These are phyloP conservation scores for Astragalus glycyphyllos DNA, from an alignment of 306 rosid species.

Conservation along the genomic window DNA sequence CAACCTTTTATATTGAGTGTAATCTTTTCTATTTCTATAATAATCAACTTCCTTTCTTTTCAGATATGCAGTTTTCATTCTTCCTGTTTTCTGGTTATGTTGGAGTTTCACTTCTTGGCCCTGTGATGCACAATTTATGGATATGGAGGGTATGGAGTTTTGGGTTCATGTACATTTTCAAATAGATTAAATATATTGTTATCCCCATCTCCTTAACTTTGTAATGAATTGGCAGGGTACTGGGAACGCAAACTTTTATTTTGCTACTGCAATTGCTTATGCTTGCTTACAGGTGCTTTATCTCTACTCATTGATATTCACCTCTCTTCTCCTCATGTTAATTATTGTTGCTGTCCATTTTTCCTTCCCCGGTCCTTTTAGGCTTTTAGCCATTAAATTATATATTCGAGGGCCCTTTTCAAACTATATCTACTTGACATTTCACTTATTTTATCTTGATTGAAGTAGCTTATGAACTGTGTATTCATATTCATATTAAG, in stretches of 20 bases:
- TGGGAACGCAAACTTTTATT: constrained; percentile 95
- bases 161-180: constrained; percentile 40
- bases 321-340: constrained; percentile 20
- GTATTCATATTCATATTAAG: constrained; percentile 4
- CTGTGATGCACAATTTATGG: constrained; percentile 99
- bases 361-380: constrained; percentile 1
- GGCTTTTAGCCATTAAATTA: constrained; percentile 21
- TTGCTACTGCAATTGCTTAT: constrained; percentile 88
- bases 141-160: constrained; percentile 88
- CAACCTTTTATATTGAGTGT: constrained; percentile 5
- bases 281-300: constrained; percentile 79
- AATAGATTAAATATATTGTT: constrained; percentile 33
- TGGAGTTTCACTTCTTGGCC: constrained; percentile 93
- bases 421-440: constrained; percentile 14
- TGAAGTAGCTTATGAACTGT: neutral
- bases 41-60: constrained; percentile 50
- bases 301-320: constrained; percentile 29
- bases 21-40: constrained; percentile 10
- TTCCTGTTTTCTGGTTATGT: constrained; percentile 83
- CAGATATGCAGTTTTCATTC: constrained; percentile 92
- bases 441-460: constrained; percentile 17
- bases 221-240: constrained; percentile 76
- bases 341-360: constrained; percentile 2
- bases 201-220: constrained; percentile 36
- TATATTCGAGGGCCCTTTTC: constrained; percentile 22